These are phyloP conservation scores for Yamadazyma dendronema DNA, from an alignment of 1,139 yeast genomes.

Conservation along the genomic window DNA sequence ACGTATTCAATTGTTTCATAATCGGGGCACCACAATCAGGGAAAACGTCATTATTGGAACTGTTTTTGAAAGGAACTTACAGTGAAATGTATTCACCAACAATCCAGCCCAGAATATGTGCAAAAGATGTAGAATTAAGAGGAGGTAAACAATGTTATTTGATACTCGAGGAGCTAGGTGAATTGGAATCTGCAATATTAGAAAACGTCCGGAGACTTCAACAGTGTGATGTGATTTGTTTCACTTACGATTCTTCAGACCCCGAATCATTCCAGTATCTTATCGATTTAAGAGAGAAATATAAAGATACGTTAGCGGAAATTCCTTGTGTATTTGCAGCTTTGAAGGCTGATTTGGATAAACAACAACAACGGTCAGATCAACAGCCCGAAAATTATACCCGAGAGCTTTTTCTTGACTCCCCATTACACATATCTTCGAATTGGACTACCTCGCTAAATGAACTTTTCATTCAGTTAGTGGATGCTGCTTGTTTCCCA, in stretches of 20 bases:
- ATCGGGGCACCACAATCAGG: slow-evolving; percentile 87
- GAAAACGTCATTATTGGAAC: slow-evolving; percentile 75
- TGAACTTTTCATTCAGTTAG: slow-evolving; percentile 82
- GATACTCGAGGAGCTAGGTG: slow-evolving; percentile 87
- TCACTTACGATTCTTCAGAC: slow-evolving; percentile 90
- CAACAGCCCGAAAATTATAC: slow-evolving; percentile 88
- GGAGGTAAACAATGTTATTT: slow-evolving; percentile 96
- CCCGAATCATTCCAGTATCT: slow-evolving; percentile 90
- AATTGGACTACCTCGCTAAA: slow-evolving; percentile 84
- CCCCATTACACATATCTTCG: slow-evolving; percentile 85
- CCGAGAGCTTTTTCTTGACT: slow-evolving; percentile 53
- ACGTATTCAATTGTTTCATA: slow-evolving; percentile 86
- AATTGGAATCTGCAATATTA: slow-evolving; percentile 76
- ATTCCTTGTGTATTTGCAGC: slow-evolving; percentile 89
- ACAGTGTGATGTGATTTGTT: slow-evolving; percentile 87
- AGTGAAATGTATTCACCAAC: slow-evolving; percentile 80
- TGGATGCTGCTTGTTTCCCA: slow-evolving; percentile 85
- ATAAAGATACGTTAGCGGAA: slow-evolving; percentile 54
- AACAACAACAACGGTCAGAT: slow-evolving; percentile 87
- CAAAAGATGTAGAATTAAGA: slow-evolving; percentile 88
- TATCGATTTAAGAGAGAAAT: slow-evolving; percentile 60
- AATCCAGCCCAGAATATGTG: slow-evolving; percentile 74
- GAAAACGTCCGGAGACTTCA: slow-evolving; percentile 71
- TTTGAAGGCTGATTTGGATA: slow-evolving; percentile 88
- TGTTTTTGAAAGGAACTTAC: slow-evolving; percentile 74